These are phyloP conservation scores for Talaromyces marneffei DNA, from an alignment of 2,329 filamentous ascomycete species.

Conservation along the genomic window DNA sequence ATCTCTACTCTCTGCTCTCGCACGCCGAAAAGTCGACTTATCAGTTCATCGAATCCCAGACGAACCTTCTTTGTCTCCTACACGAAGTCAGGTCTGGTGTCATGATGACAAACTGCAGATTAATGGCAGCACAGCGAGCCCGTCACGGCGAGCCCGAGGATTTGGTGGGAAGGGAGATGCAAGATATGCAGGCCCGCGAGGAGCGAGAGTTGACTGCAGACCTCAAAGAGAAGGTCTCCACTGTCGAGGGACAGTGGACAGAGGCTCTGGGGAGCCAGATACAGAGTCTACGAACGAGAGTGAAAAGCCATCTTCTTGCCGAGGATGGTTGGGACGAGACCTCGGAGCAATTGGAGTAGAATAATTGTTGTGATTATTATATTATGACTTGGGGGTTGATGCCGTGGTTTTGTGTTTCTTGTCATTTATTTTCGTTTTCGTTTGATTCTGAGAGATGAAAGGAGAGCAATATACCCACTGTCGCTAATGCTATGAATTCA, in stretches of 20 bases:
- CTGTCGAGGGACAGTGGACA: conserved; percentile 86
- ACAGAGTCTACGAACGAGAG: conserved; percentile 64
- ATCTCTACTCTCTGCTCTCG: conserved; percentile 75
- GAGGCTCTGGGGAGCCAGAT: conserved; percentile 78
- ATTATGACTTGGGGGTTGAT: background rate
- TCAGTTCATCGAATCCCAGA: conserved; percentile 94
- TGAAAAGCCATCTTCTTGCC: conserved; percentile 66
- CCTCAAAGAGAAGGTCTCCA: conserved; percentile 84
- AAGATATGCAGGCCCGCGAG: conserved; percentile 59
- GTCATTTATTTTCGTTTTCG: conserved; percentile 3
- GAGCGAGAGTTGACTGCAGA: conserved; percentile 70
- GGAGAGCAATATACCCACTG: conserved; percentile 13
- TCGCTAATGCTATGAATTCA: conserved; percentile 6
- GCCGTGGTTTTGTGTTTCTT: conserved; percentile 10
- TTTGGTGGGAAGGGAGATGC: conserved; percentile 43
- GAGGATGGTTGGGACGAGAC: conserved; percentile 83
- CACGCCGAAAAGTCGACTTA: conserved; percentile 91
- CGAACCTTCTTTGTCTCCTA: conserved; percentile 78
- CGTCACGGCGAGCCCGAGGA: conserved; percentile 40
- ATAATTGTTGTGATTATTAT: background rate
- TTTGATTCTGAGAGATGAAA: background rate
- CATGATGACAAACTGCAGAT: conserved; percentile 61
- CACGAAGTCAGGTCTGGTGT: conserved; percentile 84
- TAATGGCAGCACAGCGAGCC: conserved; percentile 60
- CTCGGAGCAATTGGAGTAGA: conserved; percentile 49